Conservation (phyloP, 179 eudicot genomes). For the Spergularia azorica region DNA sequence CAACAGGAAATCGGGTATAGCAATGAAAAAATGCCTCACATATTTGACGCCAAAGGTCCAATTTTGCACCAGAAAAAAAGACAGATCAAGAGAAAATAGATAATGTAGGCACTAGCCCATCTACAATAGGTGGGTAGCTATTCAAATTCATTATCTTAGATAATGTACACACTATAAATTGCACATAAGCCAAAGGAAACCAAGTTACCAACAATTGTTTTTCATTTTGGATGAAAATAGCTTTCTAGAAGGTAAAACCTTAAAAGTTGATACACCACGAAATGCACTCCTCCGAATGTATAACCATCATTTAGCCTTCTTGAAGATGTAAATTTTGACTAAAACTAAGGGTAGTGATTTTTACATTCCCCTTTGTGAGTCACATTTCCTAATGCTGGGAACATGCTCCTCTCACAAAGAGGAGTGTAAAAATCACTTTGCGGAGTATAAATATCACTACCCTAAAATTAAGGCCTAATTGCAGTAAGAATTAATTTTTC, state of each 20-base stretch:
- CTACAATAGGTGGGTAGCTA: no score
- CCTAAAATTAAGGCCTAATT: constrained; percentile 4
- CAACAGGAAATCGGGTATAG: not conserved
- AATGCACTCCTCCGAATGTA: not conserved
- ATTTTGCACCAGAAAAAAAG: not conserved
- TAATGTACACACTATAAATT: not conserved
- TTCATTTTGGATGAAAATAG: not conserved
- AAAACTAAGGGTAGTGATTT: no score
- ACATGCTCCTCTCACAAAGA: no score
- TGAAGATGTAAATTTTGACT: not conserved
- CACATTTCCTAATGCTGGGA: no score
- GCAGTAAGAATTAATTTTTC: not conserved
- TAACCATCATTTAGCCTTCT: not conserved
- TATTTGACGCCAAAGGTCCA: not conserved
- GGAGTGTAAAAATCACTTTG: no score
- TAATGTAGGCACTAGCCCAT: no score
- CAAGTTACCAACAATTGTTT: not conserved
- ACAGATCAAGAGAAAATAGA: not conserved
- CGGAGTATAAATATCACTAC: not conserved
- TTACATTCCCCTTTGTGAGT: no score
- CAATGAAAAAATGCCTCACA: not conserved
- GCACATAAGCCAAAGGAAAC: not conserved
- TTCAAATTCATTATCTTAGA: no score
- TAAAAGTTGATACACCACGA: not conserved
- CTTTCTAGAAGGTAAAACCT: not conserved